Base-by-base conservation (phyloP, 148 eudicot species). In the Fagopyrum homotropicum region DNA sequence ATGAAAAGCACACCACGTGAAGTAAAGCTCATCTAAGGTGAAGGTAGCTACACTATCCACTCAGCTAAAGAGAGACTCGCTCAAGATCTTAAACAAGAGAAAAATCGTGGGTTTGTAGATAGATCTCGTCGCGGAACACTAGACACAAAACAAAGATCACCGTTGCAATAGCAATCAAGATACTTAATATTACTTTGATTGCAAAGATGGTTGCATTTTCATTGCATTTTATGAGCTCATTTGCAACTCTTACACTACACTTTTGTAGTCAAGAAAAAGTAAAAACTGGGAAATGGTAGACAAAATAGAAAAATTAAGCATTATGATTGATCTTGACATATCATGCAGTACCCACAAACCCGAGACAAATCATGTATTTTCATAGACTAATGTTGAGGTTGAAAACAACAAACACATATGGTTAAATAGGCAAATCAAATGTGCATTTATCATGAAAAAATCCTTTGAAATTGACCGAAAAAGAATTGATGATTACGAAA, bases 171-270 rank as follows among this genome's bases (percentile, higher is more conserved):
- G 40, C 30, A 52, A 47, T 15, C 14, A 75, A 77, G 45, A 45
- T 55, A 45, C 14, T 15, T 5, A 77, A 3, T 9, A 26, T 6
- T 6, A 77, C 79, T 51, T 52, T 69, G 15, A 54, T 54, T n/a
- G 89, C 77, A 68, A 85, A 81, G 52, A 80, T 85, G 76, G 87
- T 89, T 59, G 83, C 82, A 77, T 79, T 81, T 16, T 89, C 87
- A 77, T 73, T 50, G 22, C 82, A 81, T 29, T 85, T 85, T 74
- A 88, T 88, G 1, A 87, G 90, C 74, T 87, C 90, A 48, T 84
- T 87, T 3, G 87, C 80, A 17, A 35, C 40, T 35, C 40, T 1
- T 35, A 35, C 40, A 35, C 40, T 35, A 2, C 40, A 35, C 1
- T 35, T 88, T 82, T 56, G 83, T 84, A 19, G 88, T 87, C 26